These are phyloP conservation scores for Spirogloea muscicola DNA, from an alignment of 139 green algal genomes.

Conservation along the genomic window DNA sequence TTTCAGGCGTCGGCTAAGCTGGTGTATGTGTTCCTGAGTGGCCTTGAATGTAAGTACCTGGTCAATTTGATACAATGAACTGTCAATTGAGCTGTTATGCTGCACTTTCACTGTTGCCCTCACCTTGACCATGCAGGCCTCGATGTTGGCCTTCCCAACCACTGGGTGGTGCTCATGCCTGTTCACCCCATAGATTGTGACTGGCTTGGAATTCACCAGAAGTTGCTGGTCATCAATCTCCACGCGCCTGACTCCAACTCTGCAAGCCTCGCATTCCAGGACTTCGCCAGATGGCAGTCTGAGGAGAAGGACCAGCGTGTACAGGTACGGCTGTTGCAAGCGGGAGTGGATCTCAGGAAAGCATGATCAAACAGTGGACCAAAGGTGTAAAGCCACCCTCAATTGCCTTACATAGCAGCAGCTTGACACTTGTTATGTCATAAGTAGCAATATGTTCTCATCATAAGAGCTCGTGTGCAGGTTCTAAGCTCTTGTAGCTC, in stretches of 20 bases:
- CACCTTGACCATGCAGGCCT: slow-evolving; percentile 28
- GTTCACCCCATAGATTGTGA: slow-evolving; percentile 84
- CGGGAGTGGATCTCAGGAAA: too few relatives aligned
- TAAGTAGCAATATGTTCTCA: too few relatives aligned
- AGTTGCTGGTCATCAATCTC: slow-evolving; percentile 63
- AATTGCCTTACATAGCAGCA: too few relatives aligned
- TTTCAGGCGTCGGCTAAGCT: not conserved
- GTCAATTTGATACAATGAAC: not conserved
- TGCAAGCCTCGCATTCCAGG: slow-evolving; percentile 70
- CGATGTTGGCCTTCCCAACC: slow-evolving; percentile 50
- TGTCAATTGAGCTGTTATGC: not conserved
- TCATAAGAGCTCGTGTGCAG: too few relatives aligned
- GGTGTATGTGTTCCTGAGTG: too few relatives aligned
- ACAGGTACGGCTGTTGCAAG: slow-evolving; percentile 70
- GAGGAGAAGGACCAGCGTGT: slow-evolving; percentile 74
- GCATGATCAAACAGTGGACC: too few relatives aligned
- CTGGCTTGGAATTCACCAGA: slow-evolving; percentile 71
- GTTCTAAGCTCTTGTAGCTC: too few relatives aligned
- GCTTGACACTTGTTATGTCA: too few relatives aligned
- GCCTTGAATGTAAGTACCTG: not conserved
- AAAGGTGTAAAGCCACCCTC: too few relatives aligned
- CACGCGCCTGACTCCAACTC: slow-evolving; percentile 77
- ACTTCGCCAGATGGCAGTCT: not conserved
- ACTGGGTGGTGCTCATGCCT: slow-evolving; percentile 84
- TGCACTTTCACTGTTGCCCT: not conserved